Conservation (phyloP, 768 basidiomycete species). For the Naganishia friedmannii region DNA sequence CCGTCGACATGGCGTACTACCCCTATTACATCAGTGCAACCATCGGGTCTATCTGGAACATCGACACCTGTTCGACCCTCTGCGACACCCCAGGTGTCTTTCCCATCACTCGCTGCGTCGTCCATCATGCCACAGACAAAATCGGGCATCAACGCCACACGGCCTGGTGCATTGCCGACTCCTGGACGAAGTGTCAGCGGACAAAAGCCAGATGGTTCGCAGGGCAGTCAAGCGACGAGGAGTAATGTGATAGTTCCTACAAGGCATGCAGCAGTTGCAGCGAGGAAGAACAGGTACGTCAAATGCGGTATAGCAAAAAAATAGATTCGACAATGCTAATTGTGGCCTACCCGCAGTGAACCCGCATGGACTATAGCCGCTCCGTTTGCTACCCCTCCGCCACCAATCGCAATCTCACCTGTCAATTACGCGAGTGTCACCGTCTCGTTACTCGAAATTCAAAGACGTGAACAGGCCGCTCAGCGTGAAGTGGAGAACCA, state of each 20-base stretch:
- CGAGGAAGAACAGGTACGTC: constrained; percentile 36
- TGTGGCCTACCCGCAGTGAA: constrained; percentile 30
- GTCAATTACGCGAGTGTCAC: constrained; percentile 41
- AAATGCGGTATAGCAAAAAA: constrained; percentile 22
- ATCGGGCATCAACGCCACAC: background rate
- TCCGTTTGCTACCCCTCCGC: constrained; percentile 54
- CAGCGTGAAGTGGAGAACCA: constrained; percentile 52
- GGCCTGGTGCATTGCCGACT: constrained; percentile 1
- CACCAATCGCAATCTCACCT: constrained; percentile 38
- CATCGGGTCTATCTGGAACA: background rate
- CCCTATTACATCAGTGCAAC: background rate
- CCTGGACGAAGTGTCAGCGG: constrained; percentile 4
- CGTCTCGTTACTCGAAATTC: constrained; percentile 78
- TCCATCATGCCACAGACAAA: background rate
- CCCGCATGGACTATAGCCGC: constrained; percentile 61
- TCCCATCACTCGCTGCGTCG: background rate
- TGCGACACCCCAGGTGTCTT: background rate
- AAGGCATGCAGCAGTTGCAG: constrained; percentile 31
- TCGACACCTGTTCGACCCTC: background rate
- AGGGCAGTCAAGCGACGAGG: constrained; percentile 22
- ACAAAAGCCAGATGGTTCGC: background rate
- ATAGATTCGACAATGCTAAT: background rate
- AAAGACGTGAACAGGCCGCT: constrained; percentile 65
- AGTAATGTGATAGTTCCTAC: constrained; percentile 35
- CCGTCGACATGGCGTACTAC: constrained; percentile 20